phyloP scores from a whole-genome alignment of 768 basidiomycete genomes.

The Solioccasus polychromus region DNA sequence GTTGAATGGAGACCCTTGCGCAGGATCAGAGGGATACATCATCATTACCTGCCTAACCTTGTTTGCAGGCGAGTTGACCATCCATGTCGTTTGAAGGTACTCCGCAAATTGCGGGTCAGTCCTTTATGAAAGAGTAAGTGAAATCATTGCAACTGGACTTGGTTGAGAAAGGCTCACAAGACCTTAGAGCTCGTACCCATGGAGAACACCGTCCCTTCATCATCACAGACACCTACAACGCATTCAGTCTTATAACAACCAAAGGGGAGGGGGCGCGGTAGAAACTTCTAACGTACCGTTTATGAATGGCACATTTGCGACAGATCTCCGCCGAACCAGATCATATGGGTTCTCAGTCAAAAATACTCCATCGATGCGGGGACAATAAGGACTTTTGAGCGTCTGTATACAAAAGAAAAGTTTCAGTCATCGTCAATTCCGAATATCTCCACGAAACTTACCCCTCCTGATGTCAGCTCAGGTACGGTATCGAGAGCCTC shows the following conservation, averaged over 20 bases:
- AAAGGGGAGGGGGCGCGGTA: neutral
- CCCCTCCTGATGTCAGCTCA: slow-evolving; percentile 28
- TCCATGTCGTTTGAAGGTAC: slow-evolving; percentile 31
- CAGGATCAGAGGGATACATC: slow-evolving; percentile 38
- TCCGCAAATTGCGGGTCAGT: slow-evolving; percentile 24
- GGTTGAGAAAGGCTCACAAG: no score
- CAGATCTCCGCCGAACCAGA: slow-evolving; percentile 33
- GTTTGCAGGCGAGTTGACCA: slow-evolving; percentile 23
- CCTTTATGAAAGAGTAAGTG: no score
- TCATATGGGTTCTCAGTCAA: slow-evolving; percentile 30
- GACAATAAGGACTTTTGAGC: slow-evolving; percentile 35
- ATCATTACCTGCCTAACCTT: slow-evolving; percentile 26
- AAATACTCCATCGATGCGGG: slow-evolving; percentile 40
- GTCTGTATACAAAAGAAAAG: no score
- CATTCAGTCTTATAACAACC: neutral
- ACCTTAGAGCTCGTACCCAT: slow-evolving; percentile 45
- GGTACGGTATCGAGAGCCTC: slow-evolving; percentile 34
- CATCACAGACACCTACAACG: slow-evolving; percentile 35
- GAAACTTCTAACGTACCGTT: slow-evolving; percentile 10
- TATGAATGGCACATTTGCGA: slow-evolving; percentile 22
- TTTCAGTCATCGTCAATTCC: neutral
- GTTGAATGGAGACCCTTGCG: slow-evolving; percentile 51
- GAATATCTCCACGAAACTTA: no score
- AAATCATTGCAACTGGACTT: no score
- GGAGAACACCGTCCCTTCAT: slow-evolving; percentile 46